Percentiles rank a stretch among this genome's conserved stretches.
Conservation (phyloP, 176 grass and related monocot species). For the Cocos nucifera region DNA sequence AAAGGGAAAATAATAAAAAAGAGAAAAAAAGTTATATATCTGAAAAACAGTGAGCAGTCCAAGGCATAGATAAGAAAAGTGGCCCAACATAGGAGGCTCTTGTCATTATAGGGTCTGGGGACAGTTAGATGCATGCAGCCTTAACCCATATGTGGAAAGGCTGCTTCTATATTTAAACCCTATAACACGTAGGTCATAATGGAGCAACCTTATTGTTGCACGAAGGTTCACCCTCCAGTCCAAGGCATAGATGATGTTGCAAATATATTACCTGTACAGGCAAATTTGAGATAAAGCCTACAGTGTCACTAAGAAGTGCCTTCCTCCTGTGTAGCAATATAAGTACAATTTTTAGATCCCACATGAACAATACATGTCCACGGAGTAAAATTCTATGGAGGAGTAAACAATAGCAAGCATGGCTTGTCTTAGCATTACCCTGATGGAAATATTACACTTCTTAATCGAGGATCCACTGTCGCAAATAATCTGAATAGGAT, state of each 20-base stretch:
- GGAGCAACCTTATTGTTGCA: too few species aligned
- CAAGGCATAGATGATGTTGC: not conserved
- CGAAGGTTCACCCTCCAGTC: not conserved
- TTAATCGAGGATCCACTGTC: conserved; percentile 87
- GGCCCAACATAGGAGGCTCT: too few species aligned
- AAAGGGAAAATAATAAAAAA: conserved; percentile 16
- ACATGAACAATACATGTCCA: too few species aligned
- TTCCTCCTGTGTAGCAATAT: conserved; percentile 52
- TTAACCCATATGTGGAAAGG: too few species aligned
- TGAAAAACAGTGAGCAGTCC: not conserved
- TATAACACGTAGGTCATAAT: too few species aligned
- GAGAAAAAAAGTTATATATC: not conserved
- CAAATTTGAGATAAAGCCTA: conserved; percentile 97
- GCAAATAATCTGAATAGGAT: conserved; percentile 68
- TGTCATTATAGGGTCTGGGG: too few species aligned
- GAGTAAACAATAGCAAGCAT: too few species aligned
- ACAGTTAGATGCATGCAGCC: too few species aligned
- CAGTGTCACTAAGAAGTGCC: conserved; percentile 81
- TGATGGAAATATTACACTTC: conserved; percentile 92
- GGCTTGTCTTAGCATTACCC: conserved; percentile 38
- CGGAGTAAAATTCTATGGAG: too few species aligned
- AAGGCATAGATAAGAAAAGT: not conserved
- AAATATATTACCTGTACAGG: conserved; percentile 69
- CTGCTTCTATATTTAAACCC: too few species aligned
- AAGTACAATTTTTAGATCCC: conserved; percentile 4